A percentile compares a stretch with the other conserved stretches of the same genome.
phyloP scores from a whole-genome alignment of 805 yeast species.

The Alloascoidea africana region DNA sequence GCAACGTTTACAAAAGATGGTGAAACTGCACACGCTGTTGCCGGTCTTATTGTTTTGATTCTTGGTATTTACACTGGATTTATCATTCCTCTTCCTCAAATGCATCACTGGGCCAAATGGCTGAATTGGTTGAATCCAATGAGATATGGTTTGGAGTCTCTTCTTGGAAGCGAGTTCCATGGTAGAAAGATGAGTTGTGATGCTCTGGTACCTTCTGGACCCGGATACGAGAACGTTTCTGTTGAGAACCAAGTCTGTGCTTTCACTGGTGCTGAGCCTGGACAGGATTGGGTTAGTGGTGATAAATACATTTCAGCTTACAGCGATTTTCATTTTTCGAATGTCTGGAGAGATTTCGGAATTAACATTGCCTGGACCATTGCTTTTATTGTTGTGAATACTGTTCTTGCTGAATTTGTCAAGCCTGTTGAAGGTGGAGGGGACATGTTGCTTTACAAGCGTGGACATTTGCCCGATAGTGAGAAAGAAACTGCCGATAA shows the following conservation, averaged over 20 bases:
- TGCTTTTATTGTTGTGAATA: constrained; percentile 19
- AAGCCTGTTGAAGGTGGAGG: constrained; percentile 23
- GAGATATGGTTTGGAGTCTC: constrained; percentile 33
- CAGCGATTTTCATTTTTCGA: constrained; percentile 21
- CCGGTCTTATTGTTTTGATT: constrained; percentile 38
- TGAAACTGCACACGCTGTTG: constrained; percentile 39
- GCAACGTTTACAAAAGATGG: constrained; percentile 37
- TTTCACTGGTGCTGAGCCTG: constrained; percentile 33
- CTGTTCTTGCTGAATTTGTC: constrained; percentile 21
- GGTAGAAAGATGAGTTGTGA: constrained; percentile 37
- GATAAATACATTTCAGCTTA: constrained; percentile 28
- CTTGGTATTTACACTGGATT: constrained; percentile 44
- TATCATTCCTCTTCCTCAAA: constrained; percentile 24
- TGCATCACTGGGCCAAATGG: constrained; percentile 55
- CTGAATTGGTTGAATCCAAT: constrained; percentile 33
- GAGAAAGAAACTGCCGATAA: no score
- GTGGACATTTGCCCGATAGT: constrained; percentile 24
- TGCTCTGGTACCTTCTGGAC: constrained; percentile 35
- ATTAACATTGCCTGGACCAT: constrained; percentile 31
- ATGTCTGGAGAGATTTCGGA: constrained; percentile 34
- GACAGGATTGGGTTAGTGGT: constrained; percentile 32
- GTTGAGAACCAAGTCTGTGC: constrained; percentile 31
- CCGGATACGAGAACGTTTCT: constrained; percentile 30
- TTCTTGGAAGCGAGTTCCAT: constrained; percentile 42
- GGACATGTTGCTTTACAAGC: constrained; percentile 26